These are phyloP conservation scores for Ophiostoma angusticollis DNA, from an alignment of 2,329 filamentous ascomycete species.

Conservation along the genomic window DNA sequence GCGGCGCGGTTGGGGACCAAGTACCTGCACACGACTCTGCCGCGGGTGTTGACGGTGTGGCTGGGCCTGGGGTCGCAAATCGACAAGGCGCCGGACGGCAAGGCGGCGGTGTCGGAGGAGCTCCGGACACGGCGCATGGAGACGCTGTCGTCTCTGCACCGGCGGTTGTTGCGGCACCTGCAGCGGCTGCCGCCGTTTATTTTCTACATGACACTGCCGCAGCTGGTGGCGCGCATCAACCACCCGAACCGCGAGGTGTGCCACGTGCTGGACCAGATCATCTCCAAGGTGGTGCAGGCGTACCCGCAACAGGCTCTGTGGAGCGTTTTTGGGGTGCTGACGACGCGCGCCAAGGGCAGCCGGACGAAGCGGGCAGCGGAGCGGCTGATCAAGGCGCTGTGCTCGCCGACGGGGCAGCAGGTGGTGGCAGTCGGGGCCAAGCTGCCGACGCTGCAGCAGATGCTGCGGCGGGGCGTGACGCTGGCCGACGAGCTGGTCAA, in stretches of 20 bases:
- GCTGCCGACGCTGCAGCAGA: slow-evolving; percentile 1
- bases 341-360: slow-evolving; percentile 23
- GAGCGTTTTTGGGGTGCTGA: slow-evolving; percentile 78
- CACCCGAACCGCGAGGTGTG: slow-evolving; percentile 72
- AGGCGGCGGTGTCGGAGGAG: slow-evolving; percentile 38
- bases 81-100: slow-evolving; percentile 46
- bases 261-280: slow-evolving; percentile 62
- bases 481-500: slow-evolving; percentile 38
- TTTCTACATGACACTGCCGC: slow-evolving; percentile 73
- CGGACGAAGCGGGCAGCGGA: slow-evolving; percentile 54
- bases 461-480: slow-evolving; percentile 30
- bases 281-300: slow-evolving; percentile 71
- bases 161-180: slow-evolving; percentile 69
- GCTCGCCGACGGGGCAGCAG: neutral
- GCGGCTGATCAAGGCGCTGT: slow-evolving; percentile 31
- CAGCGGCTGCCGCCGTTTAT: slow-evolving; percentile 58
- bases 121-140: slow-evolving; percentile 45
- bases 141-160: slow-evolving; percentile 57
- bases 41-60: slow-evolving; percentile 86
- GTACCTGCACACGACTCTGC: slow-evolving; percentile 89
- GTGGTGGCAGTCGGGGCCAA: neutral
- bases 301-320: slow-evolving; percentile 87
- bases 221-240: slow-evolving; percentile 90
- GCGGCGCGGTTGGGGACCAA: slow-evolving; percentile 84
- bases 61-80: slow-evolving; percentile 74